Evolutionary conservation across 2,329 filamentous ascomycete species (phyloP), one percentile per base, ranked within the genome.

Genomic region (Ophiostoma tasmaniense): DNA sequence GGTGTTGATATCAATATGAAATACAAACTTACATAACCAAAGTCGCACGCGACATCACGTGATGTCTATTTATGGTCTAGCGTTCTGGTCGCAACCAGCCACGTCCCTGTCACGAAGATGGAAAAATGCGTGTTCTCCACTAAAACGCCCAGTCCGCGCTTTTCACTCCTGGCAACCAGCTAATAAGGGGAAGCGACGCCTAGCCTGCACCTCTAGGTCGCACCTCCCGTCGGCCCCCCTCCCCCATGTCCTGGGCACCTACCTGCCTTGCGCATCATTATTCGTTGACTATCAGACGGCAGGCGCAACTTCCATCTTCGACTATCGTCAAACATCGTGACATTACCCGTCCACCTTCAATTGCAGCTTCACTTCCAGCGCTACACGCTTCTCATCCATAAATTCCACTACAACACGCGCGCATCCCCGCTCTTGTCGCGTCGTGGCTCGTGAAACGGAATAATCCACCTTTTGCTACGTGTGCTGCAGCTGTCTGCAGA

Each of bases 141-240:
- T 14, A 28, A 42, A 35, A 62, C 66, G 11, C 62, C 33, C 50
- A 64, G 45, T n/a, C 65, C 50, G 35, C 42, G 22, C 50, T 55
- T 55, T 45, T 45, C 52, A 66, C 66, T 30, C 52, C 52, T 69
- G 67, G 55, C 67, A 30, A 64, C 61, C 61, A 64, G 61, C 61
- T 64, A 37, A 22, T n/a, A 37, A 33, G 25, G 28, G n/a, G 30
- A 28, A 25, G n/a, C 50, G 50, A 55, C 50, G n/a, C n/a, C 22
- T 45, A 45, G 42, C 42, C 42, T 45, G 6, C 14, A 22, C 22
- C n/a, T 55, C 22, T 62, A 20, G 20, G 61, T 64, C 33, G 61
- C 61, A 22, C 61, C 61, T 64, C 39, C 61, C 59, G 55, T 61
- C 59, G 14, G 17, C 13, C 59, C 59, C 59, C 59, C 59, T 33